These are phyloP conservation scores for Fusarium zealandicum DNA, from an alignment of 2,329 filamentous ascomycete genomes.

Conservation along the genomic window DNA sequence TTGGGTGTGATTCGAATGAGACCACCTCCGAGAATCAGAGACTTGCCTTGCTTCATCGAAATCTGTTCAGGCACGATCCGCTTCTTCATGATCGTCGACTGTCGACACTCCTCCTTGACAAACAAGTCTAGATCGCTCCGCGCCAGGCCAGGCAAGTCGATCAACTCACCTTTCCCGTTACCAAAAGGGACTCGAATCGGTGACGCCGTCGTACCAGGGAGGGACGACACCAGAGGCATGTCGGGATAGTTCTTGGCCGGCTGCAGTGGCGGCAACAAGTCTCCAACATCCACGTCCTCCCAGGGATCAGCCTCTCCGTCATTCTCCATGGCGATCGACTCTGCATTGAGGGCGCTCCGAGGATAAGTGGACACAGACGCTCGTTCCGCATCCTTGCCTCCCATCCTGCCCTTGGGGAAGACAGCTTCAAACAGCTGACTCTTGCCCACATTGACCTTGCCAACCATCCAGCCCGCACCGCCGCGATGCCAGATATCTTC, in stretches of 20 bases:
- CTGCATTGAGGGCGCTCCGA: constrained; percentile 12
- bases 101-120: constrained; percentile 70
- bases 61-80: constrained; percentile 77
- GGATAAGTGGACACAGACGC: constrained; percentile 28
- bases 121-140: constrained; percentile 76
- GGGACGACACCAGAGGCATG: constrained; percentile 84
- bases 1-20: constrained; percentile 86
- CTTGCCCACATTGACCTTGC: constrained; percentile 98
- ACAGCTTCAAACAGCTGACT: constrained; percentile 88
- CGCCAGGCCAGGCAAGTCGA: constrained; percentile 87
- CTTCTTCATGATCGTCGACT: constrained; percentile 78
- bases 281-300: constrained; percentile 49
- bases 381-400: constrained; percentile 26
- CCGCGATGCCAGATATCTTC: constrained; percentile 85
- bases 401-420: constrained; percentile 77
- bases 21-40: constrained; percentile 79
- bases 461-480: constrained; percentile 92
- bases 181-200: constrained; percentile 94
- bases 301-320: constrained; percentile 13
- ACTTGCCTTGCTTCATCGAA: constrained; percentile 77
- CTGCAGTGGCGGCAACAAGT: constrained; percentile 79
- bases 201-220: constrained; percentile 93
- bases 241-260: constrained; percentile 77
- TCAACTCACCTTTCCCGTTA: constrained; percentile 83
- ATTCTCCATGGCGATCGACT: constrained; percentile 44